phyloP scores from a whole-genome alignment of 768 basidiomycete genomes.

The Tulasnella calospora region DNA sequence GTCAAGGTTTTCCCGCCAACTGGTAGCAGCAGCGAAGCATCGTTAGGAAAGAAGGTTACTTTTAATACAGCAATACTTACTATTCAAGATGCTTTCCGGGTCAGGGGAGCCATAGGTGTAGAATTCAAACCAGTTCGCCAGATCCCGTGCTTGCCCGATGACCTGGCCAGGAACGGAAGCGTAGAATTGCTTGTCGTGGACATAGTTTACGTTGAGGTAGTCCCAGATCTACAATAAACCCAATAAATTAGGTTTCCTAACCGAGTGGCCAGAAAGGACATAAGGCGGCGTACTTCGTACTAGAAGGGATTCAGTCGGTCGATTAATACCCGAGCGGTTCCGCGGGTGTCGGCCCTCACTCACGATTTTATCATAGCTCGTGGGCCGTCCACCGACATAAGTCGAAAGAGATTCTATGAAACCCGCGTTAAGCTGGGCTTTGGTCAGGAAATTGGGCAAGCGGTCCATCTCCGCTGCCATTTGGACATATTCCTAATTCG shows the following conservation, averaged over 20 bases:
- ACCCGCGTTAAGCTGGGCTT: slow-evolving; percentile 14
- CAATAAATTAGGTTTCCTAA: not conserved
- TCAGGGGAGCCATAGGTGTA: slow-evolving; percentile 61
- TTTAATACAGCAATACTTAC: slow-evolving; percentile 43
- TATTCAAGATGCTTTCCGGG: slow-evolving; percentile 64
- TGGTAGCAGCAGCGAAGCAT: slow-evolving; percentile 34
- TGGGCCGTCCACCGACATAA: slow-evolving; percentile 14
- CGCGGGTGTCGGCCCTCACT: slow-evolving; percentile 30
- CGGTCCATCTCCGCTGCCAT: slow-evolving; percentile 28
- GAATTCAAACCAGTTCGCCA: slow-evolving; percentile 76
- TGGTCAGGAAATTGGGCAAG: slow-evolving; percentile 23
- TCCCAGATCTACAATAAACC: slow-evolving; percentile 55
- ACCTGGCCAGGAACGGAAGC: slow-evolving; percentile 74
- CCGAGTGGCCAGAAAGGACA: not conserved
- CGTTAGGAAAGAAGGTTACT: not conserved
- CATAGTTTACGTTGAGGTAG: slow-evolving; percentile 67
- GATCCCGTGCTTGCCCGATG: slow-evolving; percentile 65
- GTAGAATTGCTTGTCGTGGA: slow-evolving; percentile 78
- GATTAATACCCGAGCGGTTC: not conserved
- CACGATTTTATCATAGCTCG: slow-evolving; percentile 23
- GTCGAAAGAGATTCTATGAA: slow-evolving; percentile 23
- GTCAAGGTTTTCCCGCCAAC: slow-evolving; percentile 80
- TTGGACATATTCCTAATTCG: not conserved
- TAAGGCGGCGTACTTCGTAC: slow-evolving; percentile 61
- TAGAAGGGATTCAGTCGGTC: slow-evolving; percentile 33